Evolutionary conservation across 1,284 basidiomycete species (phyloP).

Genomic region (Heliocybe sulcata): DNA sequence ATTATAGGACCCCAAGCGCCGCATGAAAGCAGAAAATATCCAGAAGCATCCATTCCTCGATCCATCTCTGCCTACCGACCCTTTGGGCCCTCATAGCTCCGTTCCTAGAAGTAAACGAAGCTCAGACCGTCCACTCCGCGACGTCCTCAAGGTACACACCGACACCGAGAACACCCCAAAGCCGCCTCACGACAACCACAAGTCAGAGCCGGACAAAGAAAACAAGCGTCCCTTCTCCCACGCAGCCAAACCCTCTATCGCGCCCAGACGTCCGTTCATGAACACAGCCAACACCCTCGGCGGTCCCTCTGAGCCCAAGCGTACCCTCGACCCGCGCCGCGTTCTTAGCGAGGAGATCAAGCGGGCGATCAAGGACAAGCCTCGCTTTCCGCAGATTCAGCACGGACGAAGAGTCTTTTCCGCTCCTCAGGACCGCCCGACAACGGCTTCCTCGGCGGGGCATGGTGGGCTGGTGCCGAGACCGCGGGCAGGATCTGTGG

Average conservation of each 20-base stretch:
- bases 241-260: no score
- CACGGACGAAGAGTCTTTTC: neutral
- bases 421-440: neutral
- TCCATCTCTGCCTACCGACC: slow-evolving; percentile 12
- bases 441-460: neutral
- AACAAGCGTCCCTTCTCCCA: neutral
- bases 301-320: neutral
- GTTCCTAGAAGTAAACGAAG: neutral
- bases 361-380: neutral
- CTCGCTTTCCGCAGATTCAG: neutral
- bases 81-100: slow-evolving; percentile 8
- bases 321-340: neutral
- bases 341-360: neutral
- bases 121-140: neutral
- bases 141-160: neutral
- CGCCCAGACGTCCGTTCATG: neutral
- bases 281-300: neutral
- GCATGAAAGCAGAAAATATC: slow-evolving; percentile 18
- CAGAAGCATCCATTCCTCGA: slow-evolving; percentile 24
- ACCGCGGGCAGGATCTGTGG: neutral
- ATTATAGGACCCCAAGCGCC: slow-evolving; percentile 20
- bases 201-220: neutral
- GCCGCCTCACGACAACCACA: neutral
- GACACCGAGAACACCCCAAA: neutral
- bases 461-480: neutral